These are phyloP conservation scores for Plantago rigida DNA, from an alignment of 305 asterid genomes.

Conservation along the genomic window DNA sequence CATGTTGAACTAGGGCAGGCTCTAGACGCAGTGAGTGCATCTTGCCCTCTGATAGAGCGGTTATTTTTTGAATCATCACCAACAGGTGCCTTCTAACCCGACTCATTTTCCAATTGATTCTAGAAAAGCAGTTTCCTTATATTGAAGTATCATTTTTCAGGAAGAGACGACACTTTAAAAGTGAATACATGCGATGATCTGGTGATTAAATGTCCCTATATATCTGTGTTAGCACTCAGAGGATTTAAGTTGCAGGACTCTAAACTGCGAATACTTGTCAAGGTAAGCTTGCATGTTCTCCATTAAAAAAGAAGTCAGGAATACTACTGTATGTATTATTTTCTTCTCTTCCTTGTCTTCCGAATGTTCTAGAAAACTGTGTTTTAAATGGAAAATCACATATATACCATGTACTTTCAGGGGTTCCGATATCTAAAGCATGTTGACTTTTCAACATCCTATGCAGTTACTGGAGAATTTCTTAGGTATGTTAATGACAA, in stretches of 20 bases:
- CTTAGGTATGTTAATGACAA: conserved; percentile 46
- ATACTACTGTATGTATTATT: neutral
- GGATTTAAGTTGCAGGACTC: conserved; percentile 65
- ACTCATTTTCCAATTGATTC: conserved; percentile 17
- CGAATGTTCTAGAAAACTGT: neutral
- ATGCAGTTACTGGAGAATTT: conserved; percentile 61
- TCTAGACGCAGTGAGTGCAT: conserved; percentile 60
- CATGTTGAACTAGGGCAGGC: conserved; percentile 61
- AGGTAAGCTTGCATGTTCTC: conserved; percentile 40
- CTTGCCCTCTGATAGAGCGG: conserved; percentile 62
- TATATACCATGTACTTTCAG: conserved; percentile 36
- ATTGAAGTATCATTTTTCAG: conserved; percentile 31
- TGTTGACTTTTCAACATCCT: conserved; percentile 71
- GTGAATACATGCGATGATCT: conserved; percentile 56
- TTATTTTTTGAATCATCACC: conserved; percentile 63
- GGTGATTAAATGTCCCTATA: conserved; percentile 49
- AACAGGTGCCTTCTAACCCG: conserved; percentile 41
- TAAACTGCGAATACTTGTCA: conserved; percentile 51
- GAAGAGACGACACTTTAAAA: conserved; percentile 76
- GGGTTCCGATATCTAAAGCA: conserved; percentile 59
- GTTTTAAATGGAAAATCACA: conserved; percentile 10
- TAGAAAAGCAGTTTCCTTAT: conserved; percentile 25
- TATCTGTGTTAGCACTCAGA: conserved; percentile 59
- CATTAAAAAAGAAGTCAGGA: neutral
- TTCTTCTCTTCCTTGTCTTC: conserved; percentile 6